Evolutionary conservation across 148 eudicot genomes (phyloP).

Genomic region (Chenopodium berlandieri): DNA sequence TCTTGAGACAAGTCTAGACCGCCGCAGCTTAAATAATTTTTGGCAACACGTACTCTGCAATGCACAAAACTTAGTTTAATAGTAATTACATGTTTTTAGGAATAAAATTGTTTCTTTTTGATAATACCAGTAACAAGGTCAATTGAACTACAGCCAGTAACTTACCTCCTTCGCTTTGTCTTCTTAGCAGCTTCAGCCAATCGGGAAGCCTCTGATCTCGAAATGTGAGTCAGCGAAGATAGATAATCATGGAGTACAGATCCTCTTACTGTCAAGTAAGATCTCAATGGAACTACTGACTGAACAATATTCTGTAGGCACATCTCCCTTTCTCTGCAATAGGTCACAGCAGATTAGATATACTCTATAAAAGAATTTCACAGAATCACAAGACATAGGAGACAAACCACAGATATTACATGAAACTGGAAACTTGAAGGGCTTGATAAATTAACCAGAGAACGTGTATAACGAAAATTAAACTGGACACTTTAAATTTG

Average conservation of each 20-base stretch:
- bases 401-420: background rate
- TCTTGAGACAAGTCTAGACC: slow-evolving; percentile 55
- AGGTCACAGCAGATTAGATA: slow-evolving; percentile 11
- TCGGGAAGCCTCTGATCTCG: slow-evolving; percentile 66
- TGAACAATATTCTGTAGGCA: slow-evolving; percentile 44
- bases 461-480: background rate
- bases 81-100: background rate
- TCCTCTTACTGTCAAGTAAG: slow-evolving; percentile 51
- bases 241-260: slow-evolving; percentile 59
- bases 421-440: background rate
- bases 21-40: slow-evolving; percentile 65
- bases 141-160: background rate
- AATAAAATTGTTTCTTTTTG: no score
- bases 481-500: background rate
- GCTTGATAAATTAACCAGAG: background rate
- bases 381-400: background rate
- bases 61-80: slow-evolving; percentile 15
- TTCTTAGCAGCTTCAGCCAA: slow-evolving; percentile 47
- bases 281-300: slow-evolving; percentile 61
- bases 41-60: slow-evolving; percentile 56
- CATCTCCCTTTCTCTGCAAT: slow-evolving; percentile 54
- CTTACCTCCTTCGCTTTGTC: slow-evolving; percentile 58
- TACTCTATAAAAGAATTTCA: no score
- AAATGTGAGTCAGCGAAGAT: slow-evolving; percentile 73
- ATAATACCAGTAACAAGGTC: background rate